Base-by-base conservation (phyloP, 495 filamentous ascomycete genomes). In the Penicillium macrosclerotiorum region DNA sequence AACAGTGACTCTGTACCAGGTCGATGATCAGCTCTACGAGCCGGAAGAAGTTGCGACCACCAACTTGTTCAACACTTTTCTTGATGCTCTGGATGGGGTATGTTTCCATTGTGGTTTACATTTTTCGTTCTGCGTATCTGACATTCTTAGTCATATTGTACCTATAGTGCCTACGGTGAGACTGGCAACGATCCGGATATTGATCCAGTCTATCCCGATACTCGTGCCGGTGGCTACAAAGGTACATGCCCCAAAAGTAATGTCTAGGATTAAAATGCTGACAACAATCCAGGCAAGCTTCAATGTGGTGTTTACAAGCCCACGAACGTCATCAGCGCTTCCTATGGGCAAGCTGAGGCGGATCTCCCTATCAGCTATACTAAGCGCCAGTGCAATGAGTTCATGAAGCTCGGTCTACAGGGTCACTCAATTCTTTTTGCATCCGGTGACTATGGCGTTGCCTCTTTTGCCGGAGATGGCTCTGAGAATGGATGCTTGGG, bases 361-460 rank as follows among this genome's bases (percentile, higher is more conserved):
- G 71, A 68, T 25, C 62, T 77, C 14, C 77, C 78, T 4, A 51
- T 70, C 23, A 59, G 48, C 45, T 84, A 80, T 61, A 70, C 74
- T 45, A 63, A 65, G 45, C 79, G 78, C 33, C 75, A 82, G 52
- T 81, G 80, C 62, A 66, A 72, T 29, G 76, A 82, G 57, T 83
- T 71, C 56, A 71, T 86, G 65, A 86, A 86, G 62, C 81, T 86
- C 11, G 82, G 75, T 2, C 68, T 86, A 5, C 78, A 79, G 45
- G 84, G 84, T 3, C 69, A 81, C 13, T 78, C 79, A 0, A 66
- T 85, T 25, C 54, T 88, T 39, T 78, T 78, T 51, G 76, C 82
- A 1, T 81, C 75, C 1, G 81, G 82, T 3, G 81, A 85, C 60
- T 71, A 67, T 32, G 81, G 82, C 14, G 81, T 83, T 2, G 78